Conservation (phyloP, 2,329 filamentous ascomycete species). For the Teratosphaeria gauchensis region DNA sequence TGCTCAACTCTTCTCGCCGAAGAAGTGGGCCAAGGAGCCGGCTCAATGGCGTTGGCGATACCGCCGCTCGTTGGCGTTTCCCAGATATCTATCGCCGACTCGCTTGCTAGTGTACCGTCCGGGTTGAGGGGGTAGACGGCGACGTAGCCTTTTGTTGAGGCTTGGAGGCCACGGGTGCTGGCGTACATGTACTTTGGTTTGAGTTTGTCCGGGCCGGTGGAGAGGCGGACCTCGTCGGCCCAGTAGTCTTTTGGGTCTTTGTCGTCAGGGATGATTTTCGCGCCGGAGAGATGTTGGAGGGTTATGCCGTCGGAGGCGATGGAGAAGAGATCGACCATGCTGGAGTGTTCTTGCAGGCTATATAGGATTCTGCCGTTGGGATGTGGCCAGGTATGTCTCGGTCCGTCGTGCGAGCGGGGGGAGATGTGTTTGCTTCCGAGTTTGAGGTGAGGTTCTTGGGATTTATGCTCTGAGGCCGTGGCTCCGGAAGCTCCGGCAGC, state of each 20-base stretch:
- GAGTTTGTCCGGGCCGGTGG: constrained; percentile 15
- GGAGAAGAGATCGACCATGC: constrained; percentile 26
- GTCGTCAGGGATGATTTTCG: constrained; percentile 22
- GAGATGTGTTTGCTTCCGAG: constrained; percentile 21
- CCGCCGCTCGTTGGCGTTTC: constrained; percentile 27
- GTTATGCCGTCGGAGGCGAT: constrained; percentile 20
- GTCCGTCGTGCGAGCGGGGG: constrained; percentile 23
- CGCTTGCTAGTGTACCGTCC: constrained; percentile 17
- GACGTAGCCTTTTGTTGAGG: constrained; percentile 24
- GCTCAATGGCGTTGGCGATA: constrained; percentile 27
- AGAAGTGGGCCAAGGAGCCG: constrained; percentile 17
- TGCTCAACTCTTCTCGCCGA: neutral
- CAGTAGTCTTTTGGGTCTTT: constrained; percentile 25
- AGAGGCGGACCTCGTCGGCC: constrained; percentile 28
- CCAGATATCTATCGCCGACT: constrained; percentile 22
- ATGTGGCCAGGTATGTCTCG: constrained; percentile 27
- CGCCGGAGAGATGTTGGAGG: constrained; percentile 19
- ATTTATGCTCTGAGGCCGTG: neutral
- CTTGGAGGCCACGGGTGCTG: constrained; percentile 24
- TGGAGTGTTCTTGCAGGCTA: constrained; percentile 27
- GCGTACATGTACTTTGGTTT: constrained; percentile 25
- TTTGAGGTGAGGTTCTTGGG: constrained; percentile 11
- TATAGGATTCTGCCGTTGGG: constrained; percentile 25
- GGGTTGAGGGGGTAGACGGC: constrained; percentile 19
- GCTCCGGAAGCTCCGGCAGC: neutral